phyloP scores from a whole-genome alignment of 805 yeast genomes.

The Candida anglica region DNA sequence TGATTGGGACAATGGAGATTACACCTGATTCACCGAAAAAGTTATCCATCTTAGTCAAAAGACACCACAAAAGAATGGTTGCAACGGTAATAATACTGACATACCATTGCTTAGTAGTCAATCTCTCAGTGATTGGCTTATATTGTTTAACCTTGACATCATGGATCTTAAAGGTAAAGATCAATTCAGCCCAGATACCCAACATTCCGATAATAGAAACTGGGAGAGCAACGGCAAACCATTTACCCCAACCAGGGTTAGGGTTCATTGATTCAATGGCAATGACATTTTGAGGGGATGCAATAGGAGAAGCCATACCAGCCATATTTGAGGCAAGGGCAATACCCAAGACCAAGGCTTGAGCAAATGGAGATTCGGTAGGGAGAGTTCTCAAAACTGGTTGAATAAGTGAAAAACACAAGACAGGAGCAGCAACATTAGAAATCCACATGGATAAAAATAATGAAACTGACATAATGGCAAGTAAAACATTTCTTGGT shows the following conservation, averaged over 20 bases:
- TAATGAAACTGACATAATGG: constrained; percentile 83
- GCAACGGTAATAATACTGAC: constrained; percentile 36
- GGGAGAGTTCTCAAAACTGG: constrained; percentile 45
- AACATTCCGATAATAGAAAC: constrained; percentile 62
- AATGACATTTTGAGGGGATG: constrained; percentile 53
- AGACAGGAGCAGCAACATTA: constrained; percentile 60
- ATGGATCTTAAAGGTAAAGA: constrained; percentile 55
- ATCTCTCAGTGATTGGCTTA: constrained; percentile 43
- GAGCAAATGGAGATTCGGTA: constrained; percentile 34
- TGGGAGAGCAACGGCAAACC: constrained; percentile 89
- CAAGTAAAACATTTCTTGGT: constrained; percentile 70
- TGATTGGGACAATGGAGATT: constrained; percentile 44
- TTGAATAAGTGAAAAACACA: constrained; percentile 48
- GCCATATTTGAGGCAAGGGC: constrained; percentile 51
- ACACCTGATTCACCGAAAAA: constrained; percentile 49
- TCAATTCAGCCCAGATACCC: constrained; percentile 67
- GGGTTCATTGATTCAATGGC: constrained; percentile 88
- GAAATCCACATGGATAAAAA: constrained; percentile 94
- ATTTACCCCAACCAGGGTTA: constrained; percentile 81
- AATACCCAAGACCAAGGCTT: constrained; percentile 42
- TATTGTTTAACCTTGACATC: constrained; percentile 45
- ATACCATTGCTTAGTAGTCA: constrained; percentile 42
- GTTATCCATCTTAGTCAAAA: constrained; percentile 36
- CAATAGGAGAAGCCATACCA: constrained; percentile 54
- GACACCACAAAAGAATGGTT: constrained; percentile 49